Conservation (phyloP, 306 rosid species). For the Canavalia gladiata region DNA sequence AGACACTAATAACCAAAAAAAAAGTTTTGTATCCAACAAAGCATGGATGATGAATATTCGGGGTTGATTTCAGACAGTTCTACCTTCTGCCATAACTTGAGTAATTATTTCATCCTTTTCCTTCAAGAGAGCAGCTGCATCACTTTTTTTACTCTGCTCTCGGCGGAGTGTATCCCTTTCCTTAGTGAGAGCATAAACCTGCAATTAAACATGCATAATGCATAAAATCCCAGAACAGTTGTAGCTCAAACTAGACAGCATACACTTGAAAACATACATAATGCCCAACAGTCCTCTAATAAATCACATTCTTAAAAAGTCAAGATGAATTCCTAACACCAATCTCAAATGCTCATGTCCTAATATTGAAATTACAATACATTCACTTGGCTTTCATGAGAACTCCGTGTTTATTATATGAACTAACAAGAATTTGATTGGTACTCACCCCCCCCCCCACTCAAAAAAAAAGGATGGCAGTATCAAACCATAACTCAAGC, state of each 20-base stretch:
- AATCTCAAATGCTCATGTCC: slow-evolving; percentile 33
- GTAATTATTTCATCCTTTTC: slow-evolving; percentile 98
- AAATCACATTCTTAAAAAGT: slow-evolving; percentile 37
- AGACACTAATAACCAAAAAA: slow-evolving; percentile 10
- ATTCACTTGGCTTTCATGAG: neutral
- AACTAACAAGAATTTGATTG: slow-evolving; percentile 25
- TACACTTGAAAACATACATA: slow-evolving; percentile 26
- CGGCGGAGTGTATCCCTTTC: slow-evolving; percentile 97
- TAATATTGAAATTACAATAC: slow-evolving; percentile 28
- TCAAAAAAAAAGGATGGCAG: neutral
- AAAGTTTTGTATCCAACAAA: slow-evolving; percentile 6
- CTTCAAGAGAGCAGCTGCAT: slow-evolving; percentile 96
- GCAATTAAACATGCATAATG: slow-evolving; percentile 47
- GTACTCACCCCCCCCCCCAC: neutral
- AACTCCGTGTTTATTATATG: neutral
- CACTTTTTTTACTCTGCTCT: slow-evolving; percentile 96
- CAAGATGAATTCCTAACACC: slow-evolving; percentile 33
- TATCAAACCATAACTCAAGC: neutral
- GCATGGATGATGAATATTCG: slow-evolving; percentile 33
- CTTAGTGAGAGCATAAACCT: slow-evolving; percentile 96
- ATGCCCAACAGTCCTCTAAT: slow-evolving; percentile 36
- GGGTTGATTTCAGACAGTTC: slow-evolving; percentile 27
- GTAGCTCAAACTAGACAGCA: slow-evolving; percentile 35
- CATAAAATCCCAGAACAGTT: slow-evolving; percentile 28
- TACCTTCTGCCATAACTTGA: slow-evolving; percentile 99